These are phyloP conservation scores for Cyberlindnera suaveolens DNA, from an alignment of 805 yeast species.

Conservation along the genomic window DNA sequence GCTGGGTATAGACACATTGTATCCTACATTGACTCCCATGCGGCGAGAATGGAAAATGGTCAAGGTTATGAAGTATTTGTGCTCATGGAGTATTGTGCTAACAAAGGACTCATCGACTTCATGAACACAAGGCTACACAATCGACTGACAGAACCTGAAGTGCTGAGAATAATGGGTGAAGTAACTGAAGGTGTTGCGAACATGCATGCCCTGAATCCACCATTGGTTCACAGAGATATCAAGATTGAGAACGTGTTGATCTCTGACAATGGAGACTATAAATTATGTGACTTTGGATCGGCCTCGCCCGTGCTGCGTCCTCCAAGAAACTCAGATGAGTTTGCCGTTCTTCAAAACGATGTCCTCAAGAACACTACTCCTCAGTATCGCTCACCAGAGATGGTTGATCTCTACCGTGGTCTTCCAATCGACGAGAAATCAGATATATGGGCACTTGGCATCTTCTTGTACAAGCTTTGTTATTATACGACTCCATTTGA, in stretches of 20 bases:
- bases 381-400: constrained; percentile 80
- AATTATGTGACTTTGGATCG: constrained; percentile 80
- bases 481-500: constrained; percentile 84
- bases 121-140: constrained; percentile 68
- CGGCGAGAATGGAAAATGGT: constrained; percentile 55
- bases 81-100: constrained; percentile 74
- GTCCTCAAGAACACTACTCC: constrained; percentile 78
- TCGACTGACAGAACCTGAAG: constrained; percentile 62
- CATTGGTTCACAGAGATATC: constrained; percentile 72
- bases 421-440: constrained; percentile 75
- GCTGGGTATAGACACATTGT: constrained; percentile 77
- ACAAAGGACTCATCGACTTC: constrained; percentile 71
- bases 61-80: constrained; percentile 71
- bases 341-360: constrained; percentile 56
- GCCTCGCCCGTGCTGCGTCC: constrained; percentile 60
- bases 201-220: constrained; percentile 69
- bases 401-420: constrained; percentile 66
- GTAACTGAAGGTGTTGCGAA: constrained; percentile 68
- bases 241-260: constrained; percentile 77
- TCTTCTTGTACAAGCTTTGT: constrained; percentile 69
- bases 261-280: constrained; percentile 50
- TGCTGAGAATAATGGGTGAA: constrained; percentile 61
- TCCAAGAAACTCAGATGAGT: constrained; percentile 57
- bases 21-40: constrained; percentile 91
- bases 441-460: constrained; percentile 83